A percentile compares a stretch with the other conserved stretches of the same genome.
phyloP scores from a whole-genome alignment of 1,284 basidiomycete genomes.

The Vanrija humicola region DNA sequence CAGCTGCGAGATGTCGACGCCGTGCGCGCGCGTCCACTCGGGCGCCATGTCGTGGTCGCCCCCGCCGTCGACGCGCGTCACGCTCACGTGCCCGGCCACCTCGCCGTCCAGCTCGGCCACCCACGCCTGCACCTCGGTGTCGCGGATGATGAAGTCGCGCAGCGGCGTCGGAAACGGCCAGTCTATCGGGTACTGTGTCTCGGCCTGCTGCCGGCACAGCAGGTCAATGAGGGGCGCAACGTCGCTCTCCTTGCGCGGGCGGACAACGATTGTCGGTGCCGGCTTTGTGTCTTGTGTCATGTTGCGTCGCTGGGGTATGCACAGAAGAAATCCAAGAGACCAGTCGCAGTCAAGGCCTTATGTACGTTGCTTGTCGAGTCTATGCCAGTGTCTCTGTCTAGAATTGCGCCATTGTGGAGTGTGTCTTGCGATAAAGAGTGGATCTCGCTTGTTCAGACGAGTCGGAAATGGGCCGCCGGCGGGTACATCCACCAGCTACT shows the following conservation, averaged over 20 bases:
- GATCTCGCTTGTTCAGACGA: too few relatives aligned
- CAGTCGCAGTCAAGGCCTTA: too few relatives aligned
- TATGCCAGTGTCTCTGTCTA: too few relatives aligned
- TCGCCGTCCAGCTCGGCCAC: constrained; percentile 2
- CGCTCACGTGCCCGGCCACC: not conserved
- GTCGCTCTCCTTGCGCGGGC: not conserved
- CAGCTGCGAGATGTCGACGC: not conserved
- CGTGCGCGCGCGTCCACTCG: not conserved
- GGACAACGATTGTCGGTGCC: not conserved
- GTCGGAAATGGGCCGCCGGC: too few relatives aligned
- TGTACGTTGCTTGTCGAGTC: too few relatives aligned
- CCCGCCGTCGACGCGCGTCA: not conserved
- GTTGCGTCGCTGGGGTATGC: not conserved
- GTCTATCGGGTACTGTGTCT: not conserved
- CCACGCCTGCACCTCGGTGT: not conserved
- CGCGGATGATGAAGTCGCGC: not conserved
- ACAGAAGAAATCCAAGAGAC: not conserved
- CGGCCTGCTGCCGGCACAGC: constrained; percentile 1
- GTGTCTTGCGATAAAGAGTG: too few relatives aligned
- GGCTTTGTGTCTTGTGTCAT: not conserved
- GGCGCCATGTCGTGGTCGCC: not conserved
- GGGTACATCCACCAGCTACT: too few relatives aligned
- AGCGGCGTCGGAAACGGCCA: not conserved
- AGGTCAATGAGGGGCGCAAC: not conserved
- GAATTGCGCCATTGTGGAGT: too few relatives aligned